A percentile compares a stretch with the other conserved stretches of the same genome.
Evolutionary conservation across 1,139 yeast species (phyloP).

Genomic region (Debaryomyces udenii): DNA sequence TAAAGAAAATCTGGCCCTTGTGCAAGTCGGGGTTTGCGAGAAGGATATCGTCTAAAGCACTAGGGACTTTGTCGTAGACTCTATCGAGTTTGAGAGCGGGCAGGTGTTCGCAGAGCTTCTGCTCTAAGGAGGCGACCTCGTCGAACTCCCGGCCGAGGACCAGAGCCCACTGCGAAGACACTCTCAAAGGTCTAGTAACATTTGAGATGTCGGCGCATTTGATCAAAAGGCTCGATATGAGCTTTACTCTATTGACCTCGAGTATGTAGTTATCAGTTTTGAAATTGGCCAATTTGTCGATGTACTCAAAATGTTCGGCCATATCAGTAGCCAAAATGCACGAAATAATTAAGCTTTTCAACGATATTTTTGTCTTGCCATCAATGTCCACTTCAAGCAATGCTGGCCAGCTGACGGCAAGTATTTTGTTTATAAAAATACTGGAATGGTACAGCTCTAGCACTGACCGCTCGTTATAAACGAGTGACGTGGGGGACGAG

Average conservation of each 20-base stretch:
- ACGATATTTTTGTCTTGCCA: conserved; percentile 19
- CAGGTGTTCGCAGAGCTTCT: conserved; percentile 25
- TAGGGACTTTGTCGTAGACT: conserved; percentile 34
- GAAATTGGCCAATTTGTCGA: conserved; percentile 47
- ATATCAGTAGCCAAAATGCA: conserved; percentile 88
- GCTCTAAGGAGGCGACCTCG: conserved; percentile 63
- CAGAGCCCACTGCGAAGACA: conserved; percentile 86
- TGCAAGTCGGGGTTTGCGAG: conserved; percentile 53
- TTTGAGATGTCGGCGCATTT: conserved; percentile 96
- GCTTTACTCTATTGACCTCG: conserved; percentile 36
- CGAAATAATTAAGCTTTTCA: conserved; percentile 41
- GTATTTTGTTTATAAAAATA: conserved; percentile 60
- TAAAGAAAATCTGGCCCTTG: conserved; percentile 84
- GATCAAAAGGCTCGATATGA: conserved; percentile 69
- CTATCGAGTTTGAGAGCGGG: conserved; percentile 22
- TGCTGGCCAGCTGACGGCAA: conserved; percentile 66
- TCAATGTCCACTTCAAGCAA: conserved; percentile 30
- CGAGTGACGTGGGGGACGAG: conserved; percentile 65
- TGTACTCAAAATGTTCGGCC: conserved; percentile 84
- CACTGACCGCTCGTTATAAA: conserved; percentile 68
- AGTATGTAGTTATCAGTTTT: conserved; percentile 16
- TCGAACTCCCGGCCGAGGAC: conserved; percentile 75
- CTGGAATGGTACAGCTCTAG: conserved; percentile 86
- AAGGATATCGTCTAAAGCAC: conserved; percentile 41
- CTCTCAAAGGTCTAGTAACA: conserved; percentile 76